phyloP scores from a whole-genome alignment of 1,284 basidiomycete species.

The Caloboletus inedulis region DNA sequence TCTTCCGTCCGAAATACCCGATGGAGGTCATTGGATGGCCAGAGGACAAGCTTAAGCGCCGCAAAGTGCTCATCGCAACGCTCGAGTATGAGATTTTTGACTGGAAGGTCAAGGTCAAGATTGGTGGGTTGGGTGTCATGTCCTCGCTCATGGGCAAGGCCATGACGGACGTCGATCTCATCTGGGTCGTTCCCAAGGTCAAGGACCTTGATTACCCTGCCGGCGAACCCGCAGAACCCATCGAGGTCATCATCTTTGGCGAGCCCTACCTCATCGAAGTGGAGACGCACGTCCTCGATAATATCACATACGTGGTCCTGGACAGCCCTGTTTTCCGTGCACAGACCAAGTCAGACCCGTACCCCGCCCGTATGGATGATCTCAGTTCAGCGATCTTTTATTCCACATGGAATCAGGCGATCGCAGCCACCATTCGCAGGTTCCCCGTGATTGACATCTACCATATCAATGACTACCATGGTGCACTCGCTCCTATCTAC shows the following conservation, averaged over 20 bases:
- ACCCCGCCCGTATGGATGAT: constrained; percentile 95
- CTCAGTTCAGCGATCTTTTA: constrained; percentile 94
- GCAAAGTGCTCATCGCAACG: constrained; percentile 87
- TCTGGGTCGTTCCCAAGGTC: constrained; percentile 93
- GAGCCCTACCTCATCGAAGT: constrained; percentile 93
- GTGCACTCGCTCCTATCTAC: constrained; percentile 85
- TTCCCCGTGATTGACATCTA: constrained; percentile 86
- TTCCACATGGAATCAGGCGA: constrained; percentile 95
- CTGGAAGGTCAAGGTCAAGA: constrained; percentile 96
- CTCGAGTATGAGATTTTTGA: constrained; percentile 94
- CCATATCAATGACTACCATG: constrained; percentile 90
- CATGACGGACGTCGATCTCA: constrained; percentile 90
- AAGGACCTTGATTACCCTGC: constrained; percentile 88
- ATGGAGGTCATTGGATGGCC: constrained; percentile 86
- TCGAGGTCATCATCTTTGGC: constrained; percentile 93
- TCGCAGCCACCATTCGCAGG: constrained; percentile 83
- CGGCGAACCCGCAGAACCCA: constrained; percentile 87
- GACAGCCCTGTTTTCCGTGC: constrained; percentile 94
- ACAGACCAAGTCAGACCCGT: constrained; percentile 90
- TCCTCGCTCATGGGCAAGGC: constrained; percentile 94
- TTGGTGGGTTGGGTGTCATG: constrained; percentile 95
- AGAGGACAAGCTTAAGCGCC: constrained; percentile 82
- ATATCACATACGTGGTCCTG: constrained; percentile 90
- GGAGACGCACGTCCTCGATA: constrained; percentile 86
- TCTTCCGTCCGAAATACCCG: constrained; percentile 56